Evolutionary conservation across 2,329 filamentous ascomycete species (phyloP).

Genomic region (Fusarium buxicola): DNA sequence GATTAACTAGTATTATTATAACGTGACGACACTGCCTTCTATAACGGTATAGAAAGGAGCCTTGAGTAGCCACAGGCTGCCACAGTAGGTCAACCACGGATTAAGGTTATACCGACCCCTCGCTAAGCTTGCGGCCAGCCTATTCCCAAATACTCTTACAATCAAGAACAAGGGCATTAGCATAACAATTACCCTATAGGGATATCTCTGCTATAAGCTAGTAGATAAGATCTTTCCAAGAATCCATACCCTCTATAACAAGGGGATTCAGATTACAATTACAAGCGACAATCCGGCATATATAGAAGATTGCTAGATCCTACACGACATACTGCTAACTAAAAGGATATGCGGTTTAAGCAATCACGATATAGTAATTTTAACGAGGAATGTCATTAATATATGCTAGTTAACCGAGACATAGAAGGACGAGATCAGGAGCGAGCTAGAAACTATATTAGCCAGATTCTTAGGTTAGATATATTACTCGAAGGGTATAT

Average conservation of each 20-base stretch:
- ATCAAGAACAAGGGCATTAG: conserved; percentile 68
- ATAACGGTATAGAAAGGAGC: no score
- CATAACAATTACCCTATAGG: conserved; percentile 73
- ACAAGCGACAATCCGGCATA: conserved; percentile 80
- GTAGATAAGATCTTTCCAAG: conserved; percentile 62
- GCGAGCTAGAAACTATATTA: not conserved
- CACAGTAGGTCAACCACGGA: no score
- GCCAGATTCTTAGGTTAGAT: not conserved
- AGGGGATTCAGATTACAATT: conserved; percentile 73
- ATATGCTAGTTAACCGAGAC: conserved; percentile 57
- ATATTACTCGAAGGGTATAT: not conserved
- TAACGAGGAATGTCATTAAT: conserved; percentile 57
- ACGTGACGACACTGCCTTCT: no score
- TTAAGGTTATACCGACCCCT: no score
- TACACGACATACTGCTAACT: conserved; percentile 51
- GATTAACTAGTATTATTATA: no score
- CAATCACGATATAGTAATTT: conserved; percentile 53
- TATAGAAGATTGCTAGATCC: conserved; percentile 69
- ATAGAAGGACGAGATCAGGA: not conserved
- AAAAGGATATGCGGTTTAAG: conserved; percentile 40
- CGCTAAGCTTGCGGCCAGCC: no score
- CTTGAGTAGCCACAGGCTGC: no score
- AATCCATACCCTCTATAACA: conserved; percentile 65
- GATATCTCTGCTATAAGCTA: conserved; percentile 34
- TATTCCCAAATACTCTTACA: no score